Conservation (phyloP, 345 rosid genomes). For the Lepidium africanum region DNA sequence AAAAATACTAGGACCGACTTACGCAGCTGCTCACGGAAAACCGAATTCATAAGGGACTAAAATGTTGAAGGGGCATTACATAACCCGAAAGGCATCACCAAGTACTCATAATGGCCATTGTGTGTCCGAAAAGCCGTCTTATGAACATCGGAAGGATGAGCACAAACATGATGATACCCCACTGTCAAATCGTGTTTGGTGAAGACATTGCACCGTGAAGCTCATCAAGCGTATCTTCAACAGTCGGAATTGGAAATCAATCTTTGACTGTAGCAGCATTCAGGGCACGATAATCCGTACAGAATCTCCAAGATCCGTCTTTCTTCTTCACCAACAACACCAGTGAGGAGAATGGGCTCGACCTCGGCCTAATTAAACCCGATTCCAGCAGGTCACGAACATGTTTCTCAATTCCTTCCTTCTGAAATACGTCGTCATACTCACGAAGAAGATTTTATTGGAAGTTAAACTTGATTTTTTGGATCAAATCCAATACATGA, state of each 20-base stretch:
- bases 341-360: neutral
- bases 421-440: too few relatives aligned
- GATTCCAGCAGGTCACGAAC: neutral
- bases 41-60: too few relatives aligned
- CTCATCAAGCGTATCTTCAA: neutral
- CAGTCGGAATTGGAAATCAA: neutral
- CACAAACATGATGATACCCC: neutral
- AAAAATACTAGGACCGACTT: too few relatives aligned
- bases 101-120: neutral
- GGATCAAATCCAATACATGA: too few relatives aligned
- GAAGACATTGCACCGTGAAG: neutral
- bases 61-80: too few relatives aligned
- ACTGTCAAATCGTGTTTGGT: neutral
- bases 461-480: too few relatives aligned
- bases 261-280: neutral
- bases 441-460: too few relatives aligned
- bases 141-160: neutral
- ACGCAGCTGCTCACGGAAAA: too few relatives aligned
- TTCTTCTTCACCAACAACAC: neutral
- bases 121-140: neutral
- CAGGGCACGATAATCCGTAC: neutral
- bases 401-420: neutral
- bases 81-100: too few relatives aligned
- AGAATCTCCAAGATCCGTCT: neutral
- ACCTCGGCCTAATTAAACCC: neutral